phyloP scores from a whole-genome alignment of 1,284 basidiomycete genomes.

The Xerocomus tenax region DNA sequence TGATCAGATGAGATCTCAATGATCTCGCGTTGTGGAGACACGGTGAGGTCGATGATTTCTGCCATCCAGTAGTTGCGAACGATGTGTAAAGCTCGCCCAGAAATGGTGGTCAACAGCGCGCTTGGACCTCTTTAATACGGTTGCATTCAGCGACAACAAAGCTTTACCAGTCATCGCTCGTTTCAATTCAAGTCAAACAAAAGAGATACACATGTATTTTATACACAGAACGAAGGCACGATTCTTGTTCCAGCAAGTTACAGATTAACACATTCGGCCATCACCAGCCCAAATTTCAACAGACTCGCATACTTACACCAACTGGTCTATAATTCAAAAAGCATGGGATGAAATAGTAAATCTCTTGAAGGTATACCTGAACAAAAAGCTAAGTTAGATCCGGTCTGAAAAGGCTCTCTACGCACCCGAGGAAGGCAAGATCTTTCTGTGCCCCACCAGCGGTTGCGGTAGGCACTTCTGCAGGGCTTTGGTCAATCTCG shows the following conservation, averaged over 20 bases:
- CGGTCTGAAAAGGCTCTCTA: constrained; percentile 10
- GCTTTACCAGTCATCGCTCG: no score
- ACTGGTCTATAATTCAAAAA: constrained; percentile 18
- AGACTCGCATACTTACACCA: not conserved
- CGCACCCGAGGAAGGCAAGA: constrained; percentile 85
- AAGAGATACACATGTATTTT: not conserved
- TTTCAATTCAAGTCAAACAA: not conserved
- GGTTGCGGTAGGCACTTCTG: constrained; percentile 53
- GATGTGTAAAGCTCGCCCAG: not conserved
- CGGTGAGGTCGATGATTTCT: constrained; percentile 29
- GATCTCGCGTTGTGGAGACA: constrained; percentile 23
- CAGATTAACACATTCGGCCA: not conserved
- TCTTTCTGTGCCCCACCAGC: constrained; percentile 66
- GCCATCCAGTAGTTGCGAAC: constrained; percentile 17
- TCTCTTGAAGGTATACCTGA: constrained; percentile 71
- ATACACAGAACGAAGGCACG: constrained; percentile 1
- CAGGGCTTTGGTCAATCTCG: constrained; percentile 81
- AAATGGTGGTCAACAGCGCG: not conserved
- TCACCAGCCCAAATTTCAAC: not conserved
- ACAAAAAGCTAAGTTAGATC: constrained; percentile 6
- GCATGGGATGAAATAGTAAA: constrained; percentile 47
- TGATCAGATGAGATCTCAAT: constrained; percentile 28
- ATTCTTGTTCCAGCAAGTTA: constrained; percentile 3
- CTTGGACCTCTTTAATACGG: no score
- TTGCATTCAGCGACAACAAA: not conserved